Conservation (phyloP, 2,329 filamentous ascomycete genomes). For the Aaosphaeria pasadenensis region DNA sequence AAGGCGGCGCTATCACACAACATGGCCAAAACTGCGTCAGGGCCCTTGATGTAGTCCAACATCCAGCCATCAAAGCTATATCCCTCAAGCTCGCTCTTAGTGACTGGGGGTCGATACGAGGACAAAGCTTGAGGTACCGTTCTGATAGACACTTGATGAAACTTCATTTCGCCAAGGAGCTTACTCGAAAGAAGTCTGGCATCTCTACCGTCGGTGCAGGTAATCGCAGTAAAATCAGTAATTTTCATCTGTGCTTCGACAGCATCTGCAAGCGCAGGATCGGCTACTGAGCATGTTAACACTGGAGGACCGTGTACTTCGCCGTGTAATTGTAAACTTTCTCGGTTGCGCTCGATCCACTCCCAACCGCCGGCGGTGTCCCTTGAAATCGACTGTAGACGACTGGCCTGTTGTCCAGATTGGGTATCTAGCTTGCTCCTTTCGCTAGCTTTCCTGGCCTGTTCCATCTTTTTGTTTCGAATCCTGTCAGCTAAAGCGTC, state of each 20-base stretch:
- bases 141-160: slow-evolving; percentile 71
- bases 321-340: slow-evolving; percentile 60
- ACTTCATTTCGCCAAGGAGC: slow-evolving; percentile 50
- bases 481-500: slow-evolving; percentile 11
- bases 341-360: slow-evolving; percentile 74
- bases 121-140: slow-evolving; percentile 56
- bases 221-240: slow-evolving; percentile 62
- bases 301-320: slow-evolving; percentile 79
- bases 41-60: slow-evolving; percentile 75
- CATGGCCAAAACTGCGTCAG: slow-evolving; percentile 81
- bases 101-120: slow-evolving; percentile 55
- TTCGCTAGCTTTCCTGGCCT: slow-evolving; percentile 29
- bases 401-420: slow-evolving; percentile 44
- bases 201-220: slow-evolving; percentile 71
- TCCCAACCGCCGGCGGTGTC: slow-evolving; percentile 72
- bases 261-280: slow-evolving; percentile 62
- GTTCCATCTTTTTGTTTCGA: slow-evolving; percentile 3
- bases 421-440: slow-evolving; percentile 26
- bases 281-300: slow-evolving; percentile 74
- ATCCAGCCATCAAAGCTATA: slow-evolving; percentile 78
- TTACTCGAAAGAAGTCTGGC: slow-evolving; percentile 68
- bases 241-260: slow-evolving; percentile 57
- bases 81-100: slow-evolving; percentile 51
- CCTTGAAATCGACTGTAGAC: slow-evolving; percentile 59
- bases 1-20: slow-evolving; percentile 72